Evolutionary conservation across 306 rosid species (phyloP), one percentile per base, ranked within the genome.

Genomic region (Vigna unguiculata): DNA sequence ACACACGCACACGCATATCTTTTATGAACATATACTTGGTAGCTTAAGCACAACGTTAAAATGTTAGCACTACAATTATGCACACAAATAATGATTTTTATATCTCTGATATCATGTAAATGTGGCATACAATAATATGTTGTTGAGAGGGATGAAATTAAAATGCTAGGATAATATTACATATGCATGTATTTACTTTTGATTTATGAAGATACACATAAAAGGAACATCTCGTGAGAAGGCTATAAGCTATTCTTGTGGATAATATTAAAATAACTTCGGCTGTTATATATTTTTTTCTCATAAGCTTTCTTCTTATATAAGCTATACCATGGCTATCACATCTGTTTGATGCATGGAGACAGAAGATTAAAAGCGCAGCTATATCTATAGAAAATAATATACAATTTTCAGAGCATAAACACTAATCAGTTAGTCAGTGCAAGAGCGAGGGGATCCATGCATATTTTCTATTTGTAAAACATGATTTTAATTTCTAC

Each of bases 1-100:
- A 58, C 69, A 80, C 53, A 24, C 54, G 59, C 68, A 72, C 67
- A 43, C 72, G 57, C 64, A 41, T 16, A 52, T 3, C 65, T 78
- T 53, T 49, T 36, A 53, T 46, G 53, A 69, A 46, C 49, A 46
- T 58, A 12, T 17, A 9, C 46, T 17, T 32, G 34, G 38, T 30
- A 30, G 5, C 57, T 75, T 61, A 19, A 60, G 9, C 55, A 28
- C 48, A 47, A 61, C 65, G 15, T 36, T 32, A 34, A 17, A 28
- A 69, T 72, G 58, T 47, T 46, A n/a, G n/a, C 25, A 46, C 43
- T 68, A 46, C 36, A 67, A 16, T 67, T 19, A 6, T 52, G 36
- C 16, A 40, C 43, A 60, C 43, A 22, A 16, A 57, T 12, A 40
- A 22, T 43, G 41, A 15, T 17, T 62, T 34, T 34, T 7, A 7